A percentile compares a stretch with the other conserved stretches of the same genome.
Evolutionary conservation across 495 filamentous ascomycete species (phyloP).

Genomic region (Glutinoglossum americanum): DNA sequence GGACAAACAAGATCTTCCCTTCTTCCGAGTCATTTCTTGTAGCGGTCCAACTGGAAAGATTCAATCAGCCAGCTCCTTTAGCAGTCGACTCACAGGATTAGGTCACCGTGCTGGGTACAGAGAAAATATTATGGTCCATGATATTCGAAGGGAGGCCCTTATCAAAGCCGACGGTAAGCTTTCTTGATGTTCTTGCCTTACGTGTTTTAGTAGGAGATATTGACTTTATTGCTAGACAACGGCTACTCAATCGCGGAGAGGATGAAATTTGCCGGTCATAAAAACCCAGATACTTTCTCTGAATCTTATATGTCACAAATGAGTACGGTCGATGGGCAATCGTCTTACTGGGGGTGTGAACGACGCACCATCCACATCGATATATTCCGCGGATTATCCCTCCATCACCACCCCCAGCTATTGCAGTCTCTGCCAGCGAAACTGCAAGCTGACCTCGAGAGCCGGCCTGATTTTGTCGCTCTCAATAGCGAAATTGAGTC

Average conservation of each 20-base stretch:
- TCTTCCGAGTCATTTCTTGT: background rate
- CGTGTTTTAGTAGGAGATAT: background rate
- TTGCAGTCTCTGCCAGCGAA: background rate
- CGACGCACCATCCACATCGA: background rate
- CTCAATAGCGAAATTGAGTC: slow-evolving; percentile 4
- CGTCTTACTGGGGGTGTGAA: background rate
- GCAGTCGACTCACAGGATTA: background rate
- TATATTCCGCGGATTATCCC: background rate
- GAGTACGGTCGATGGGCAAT: background rate
- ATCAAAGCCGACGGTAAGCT: slow-evolving; percentile 1
- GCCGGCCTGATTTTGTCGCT: background rate
- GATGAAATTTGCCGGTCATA: slow-evolving; percentile 1
- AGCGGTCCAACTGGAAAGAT: background rate
- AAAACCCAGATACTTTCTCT: background rate
- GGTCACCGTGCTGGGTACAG: background rate
- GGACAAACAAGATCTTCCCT: background rate
- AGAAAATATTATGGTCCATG: background rate
- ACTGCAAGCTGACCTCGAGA: background rate
- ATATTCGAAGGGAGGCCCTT: background rate
- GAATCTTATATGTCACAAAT: background rate
- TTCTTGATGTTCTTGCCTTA: background rate
- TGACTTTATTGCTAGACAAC: background rate
- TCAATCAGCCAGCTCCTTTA: background rate
- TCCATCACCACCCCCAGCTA: background rate
- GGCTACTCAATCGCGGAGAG: background rate